Base-by-base conservation (phyloP, 2,329 filamentous ascomycete species). In the Berkeleyomyces rouxiae region DNA sequence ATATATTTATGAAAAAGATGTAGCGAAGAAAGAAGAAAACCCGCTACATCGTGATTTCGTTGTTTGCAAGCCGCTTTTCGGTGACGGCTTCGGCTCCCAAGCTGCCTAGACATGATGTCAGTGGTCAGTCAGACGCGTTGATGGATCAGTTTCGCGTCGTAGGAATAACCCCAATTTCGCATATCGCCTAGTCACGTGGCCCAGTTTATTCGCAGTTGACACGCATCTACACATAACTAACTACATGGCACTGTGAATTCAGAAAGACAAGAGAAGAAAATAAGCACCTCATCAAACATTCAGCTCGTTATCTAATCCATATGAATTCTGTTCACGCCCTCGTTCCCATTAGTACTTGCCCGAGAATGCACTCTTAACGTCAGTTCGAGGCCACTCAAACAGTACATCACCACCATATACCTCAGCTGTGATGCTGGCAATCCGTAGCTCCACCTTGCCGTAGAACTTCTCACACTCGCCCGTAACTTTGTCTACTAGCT, bases 351-450 rank as follows among this genome's bases (percentile, higher is more conserved):
- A 39, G 60, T 58, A 65, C 42, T 36, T 58, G n/a, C 62, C 64
- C 39, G 63, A 53, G 63, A 86, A 86, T 13, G 82, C 81, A 62
- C 75, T 74, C 74, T 82, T 82, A 49, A 85, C 82, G 68, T 86
- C 83, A 11, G 75, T 74, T 64, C 81, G 74, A n/a, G 82, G 82
- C 83, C 83, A 86, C 71, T 86, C 83, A 67, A 82, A 84, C 66
- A 82, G 70, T 47, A 84, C 78, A 68, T 85, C 83, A 7, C 83
- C 83, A 53, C 82, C 79, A 67, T 86, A 86, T 36, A 85, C 79
- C 67, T 82, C 79, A 31, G 82, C 79, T 55, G 80, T 83, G 66
- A 86, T 75, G 59, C 74, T 77, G 49, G 78, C 77, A 67, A 86
- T 82, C 59, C 83, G 76, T 68, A 78, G 74, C 71, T 85, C 83